Evolutionary conservation across 2,329 filamentous ascomycete species (phyloP), one percentile per base, ranked within the genome.

Genomic region (Monilinia polystroma): DNA sequence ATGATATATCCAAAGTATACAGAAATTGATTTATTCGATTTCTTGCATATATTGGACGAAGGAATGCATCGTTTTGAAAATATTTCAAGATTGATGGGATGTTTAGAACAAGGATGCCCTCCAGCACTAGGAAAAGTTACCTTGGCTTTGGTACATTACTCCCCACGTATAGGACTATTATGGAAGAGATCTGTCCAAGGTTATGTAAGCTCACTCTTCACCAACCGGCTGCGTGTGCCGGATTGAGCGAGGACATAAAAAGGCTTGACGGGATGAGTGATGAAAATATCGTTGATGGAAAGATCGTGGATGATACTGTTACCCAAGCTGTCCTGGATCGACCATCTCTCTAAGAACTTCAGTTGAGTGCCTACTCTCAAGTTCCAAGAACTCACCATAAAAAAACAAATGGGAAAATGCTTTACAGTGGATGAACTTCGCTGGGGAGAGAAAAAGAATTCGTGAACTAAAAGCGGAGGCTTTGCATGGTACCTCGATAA

Each of bases 201-300:
- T 7, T 62, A 35, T 16, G 20, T 10, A 62, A 62, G 45, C 45
- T 62, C 20, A 51, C 58, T 35, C 45, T 62, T 35, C 43, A 62
- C 11, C 56, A 58, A 18, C 11, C 8, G 14, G 1, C 18, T 38
- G 11, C 16, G 7, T 18, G 5, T 58, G 10, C 5, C 7, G 2
- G 11, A 2, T 47, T 47, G 11, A 32, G 41, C 18, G 26, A 5
- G 18, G 16, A 53, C 29, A 26, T 14, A 6, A 58, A 58, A 58
- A 32, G 23, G 29, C 14, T 8, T 2, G 11, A n/a, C 12, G 23
- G n/a, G 0, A 47, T 47, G 10, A 43, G 56, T 7, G 16, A 45
- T 58, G 41, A 58, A 23, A 23, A 23, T 23, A n/a, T 23, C 23
- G 23, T 23, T 23, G 23, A 23, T 23, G 23, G 23, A 23, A 23